A percentile compares a stretch with the other conserved stretches of the same genome.
These are phyloP conservation scores for Cryptococcus wingfieldii DNA, from an alignment of 1,284 basidiomycete species.

Conservation along the genomic window DNA sequence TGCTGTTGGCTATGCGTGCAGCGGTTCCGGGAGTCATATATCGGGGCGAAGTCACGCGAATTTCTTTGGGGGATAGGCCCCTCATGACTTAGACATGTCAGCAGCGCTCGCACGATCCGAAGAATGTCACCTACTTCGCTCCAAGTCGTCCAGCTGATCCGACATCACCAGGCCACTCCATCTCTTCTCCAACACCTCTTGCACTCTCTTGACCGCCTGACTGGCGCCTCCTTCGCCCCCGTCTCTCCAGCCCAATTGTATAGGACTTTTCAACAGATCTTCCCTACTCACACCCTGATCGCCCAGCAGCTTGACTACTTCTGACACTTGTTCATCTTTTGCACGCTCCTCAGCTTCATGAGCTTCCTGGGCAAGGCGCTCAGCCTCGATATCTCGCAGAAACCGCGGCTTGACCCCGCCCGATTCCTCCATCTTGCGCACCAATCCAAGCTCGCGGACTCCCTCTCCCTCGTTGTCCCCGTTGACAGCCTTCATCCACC, in stretches of 20 bases:
- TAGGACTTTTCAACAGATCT: conserved; percentile 36
- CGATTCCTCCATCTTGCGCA: conserved; percentile 17
- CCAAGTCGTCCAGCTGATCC: conserved; percentile 45
- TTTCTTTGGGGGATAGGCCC: conserved; percentile 42
- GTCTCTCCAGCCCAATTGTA: conserved; percentile 13
- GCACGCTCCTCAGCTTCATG: conserved; percentile 16
- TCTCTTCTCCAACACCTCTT: conserved; percentile 33
- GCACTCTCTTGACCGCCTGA: conserved; percentile 5
- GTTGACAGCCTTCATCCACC: not conserved
- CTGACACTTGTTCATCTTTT: conserved; percentile 1
- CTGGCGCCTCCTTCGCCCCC: not conserved
- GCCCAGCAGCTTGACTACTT: conserved; percentile 1
- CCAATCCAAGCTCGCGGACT: conserved; percentile 32
- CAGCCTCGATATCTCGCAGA: conserved; percentile 26
- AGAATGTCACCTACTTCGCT: conserved; percentile 32
- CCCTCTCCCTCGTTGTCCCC: conserved; percentile 13
- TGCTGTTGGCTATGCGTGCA: conserved; percentile 23
- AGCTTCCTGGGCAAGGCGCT: conserved; percentile 8
- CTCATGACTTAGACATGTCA: conserved; percentile 36
- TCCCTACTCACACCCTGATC: conserved; percentile 4
- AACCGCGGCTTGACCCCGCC: conserved; percentile 17
- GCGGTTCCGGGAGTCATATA: conserved; percentile 33
- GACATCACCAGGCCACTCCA: conserved; percentile 46
- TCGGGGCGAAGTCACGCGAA: conserved; percentile 35
- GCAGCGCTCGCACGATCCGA: not conserved